These are phyloP conservation scores for Arthrinium phaeospermum DNA, from an alignment of 2,329 filamentous ascomycete species.

Conservation along the genomic window DNA sequence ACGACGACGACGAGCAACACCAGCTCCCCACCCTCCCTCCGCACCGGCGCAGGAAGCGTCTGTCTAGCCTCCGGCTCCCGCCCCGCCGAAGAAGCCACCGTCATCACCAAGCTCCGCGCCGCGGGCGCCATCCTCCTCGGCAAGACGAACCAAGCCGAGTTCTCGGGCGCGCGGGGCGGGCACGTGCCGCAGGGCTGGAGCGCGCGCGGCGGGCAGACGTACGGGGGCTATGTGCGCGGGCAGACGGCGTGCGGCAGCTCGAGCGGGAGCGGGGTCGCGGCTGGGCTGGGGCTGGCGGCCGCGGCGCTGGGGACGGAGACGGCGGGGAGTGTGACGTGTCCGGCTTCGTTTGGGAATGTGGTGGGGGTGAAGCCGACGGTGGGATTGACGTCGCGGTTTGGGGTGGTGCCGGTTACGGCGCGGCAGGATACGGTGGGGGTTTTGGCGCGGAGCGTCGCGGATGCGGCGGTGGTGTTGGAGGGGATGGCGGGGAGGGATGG, in stretches of 20 bases:
- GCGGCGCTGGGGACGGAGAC: slow-evolving; percentile 69
- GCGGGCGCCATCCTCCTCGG: slow-evolving; percentile 64
- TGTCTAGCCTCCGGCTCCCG: slow-evolving; percentile 21
- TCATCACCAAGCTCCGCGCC: slow-evolving; percentile 59
- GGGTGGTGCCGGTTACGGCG: slow-evolving; percentile 62
- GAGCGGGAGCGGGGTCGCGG: slow-evolving; percentile 64
- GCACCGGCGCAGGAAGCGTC: slow-evolving; percentile 24
- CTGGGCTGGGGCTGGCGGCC: slow-evolving; percentile 64
- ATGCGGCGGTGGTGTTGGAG: slow-evolving; percentile 62
- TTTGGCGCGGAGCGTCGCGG: slow-evolving; percentile 62
- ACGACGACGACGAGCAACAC: slow-evolving; percentile 62
- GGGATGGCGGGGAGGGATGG: slow-evolving; percentile 60
- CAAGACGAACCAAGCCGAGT: slow-evolving; percentile 64
- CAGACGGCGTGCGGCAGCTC: slow-evolving; percentile 68
- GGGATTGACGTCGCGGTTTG: slow-evolving; percentile 64
- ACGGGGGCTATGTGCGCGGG: slow-evolving; percentile 63
- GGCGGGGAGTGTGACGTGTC: slow-evolving; percentile 66
- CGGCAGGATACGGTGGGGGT: slow-evolving; percentile 64
- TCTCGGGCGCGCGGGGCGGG: slow-evolving; percentile 61
- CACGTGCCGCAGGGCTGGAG: slow-evolving; percentile 68
- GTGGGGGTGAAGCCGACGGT: slow-evolving; percentile 74
- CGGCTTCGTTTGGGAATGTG: slow-evolving; percentile 59
- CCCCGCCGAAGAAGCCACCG: slow-evolving; percentile 38
- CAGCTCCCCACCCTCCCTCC: slow-evolving; percentile 29
- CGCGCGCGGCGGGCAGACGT: slow-evolving; percentile 65